These are phyloP conservation scores for Sclerotinia borealis DNA, from an alignment of 2,329 filamentous ascomycete species.

Conservation along the genomic window DNA sequence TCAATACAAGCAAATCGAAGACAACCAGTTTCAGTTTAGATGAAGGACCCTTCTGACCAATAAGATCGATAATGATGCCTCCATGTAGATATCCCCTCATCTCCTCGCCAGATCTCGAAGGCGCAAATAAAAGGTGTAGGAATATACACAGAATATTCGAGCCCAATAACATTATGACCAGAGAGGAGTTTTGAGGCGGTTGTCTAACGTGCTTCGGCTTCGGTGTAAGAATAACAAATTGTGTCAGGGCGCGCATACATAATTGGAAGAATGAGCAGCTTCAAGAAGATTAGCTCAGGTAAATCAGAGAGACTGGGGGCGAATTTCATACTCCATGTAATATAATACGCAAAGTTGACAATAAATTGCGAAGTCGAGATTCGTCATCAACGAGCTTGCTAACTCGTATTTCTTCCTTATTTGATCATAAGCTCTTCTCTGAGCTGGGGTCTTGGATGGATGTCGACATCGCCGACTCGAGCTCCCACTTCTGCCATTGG, in stretches of 20 bases:
- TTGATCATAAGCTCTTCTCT: conserved; percentile 35
- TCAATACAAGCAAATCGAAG: conserved; percentile 50
- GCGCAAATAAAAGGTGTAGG: conserved; percentile 49
- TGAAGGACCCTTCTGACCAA: conserved; percentile 58
- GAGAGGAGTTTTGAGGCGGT: conserved; percentile 48
- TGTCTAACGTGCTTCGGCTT: conserved; percentile 48
- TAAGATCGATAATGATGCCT: conserved; percentile 60
- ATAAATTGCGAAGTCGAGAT: conserved; percentile 57
- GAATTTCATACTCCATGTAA: conserved; percentile 59
- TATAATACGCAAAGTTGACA: conserved; percentile 60
- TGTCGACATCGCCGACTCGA: conserved; percentile 5
- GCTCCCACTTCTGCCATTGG: conserved; percentile 7
- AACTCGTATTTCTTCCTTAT: conserved; percentile 50
- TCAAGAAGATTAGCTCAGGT: neutral
- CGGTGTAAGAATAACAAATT: conserved; percentile 59
- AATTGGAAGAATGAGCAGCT: conserved; percentile 62
- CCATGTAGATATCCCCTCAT: conserved; percentile 61
- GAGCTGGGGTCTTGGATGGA: conserved; percentile 17
- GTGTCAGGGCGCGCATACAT: conserved; percentile 50
- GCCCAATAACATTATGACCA: conserved; percentile 51
- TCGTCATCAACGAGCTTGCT: conserved; percentile 53
- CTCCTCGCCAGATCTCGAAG: conserved; percentile 53
- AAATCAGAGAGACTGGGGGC: neutral
- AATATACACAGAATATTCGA: conserved; percentile 57
- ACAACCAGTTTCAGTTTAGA: conserved; percentile 50